A percentile compares a stretch with the other conserved stretches of the same genome.
Conservation (phyloP, 1,284 basidiomycete species). For the Trametes pubescens region DNA sequence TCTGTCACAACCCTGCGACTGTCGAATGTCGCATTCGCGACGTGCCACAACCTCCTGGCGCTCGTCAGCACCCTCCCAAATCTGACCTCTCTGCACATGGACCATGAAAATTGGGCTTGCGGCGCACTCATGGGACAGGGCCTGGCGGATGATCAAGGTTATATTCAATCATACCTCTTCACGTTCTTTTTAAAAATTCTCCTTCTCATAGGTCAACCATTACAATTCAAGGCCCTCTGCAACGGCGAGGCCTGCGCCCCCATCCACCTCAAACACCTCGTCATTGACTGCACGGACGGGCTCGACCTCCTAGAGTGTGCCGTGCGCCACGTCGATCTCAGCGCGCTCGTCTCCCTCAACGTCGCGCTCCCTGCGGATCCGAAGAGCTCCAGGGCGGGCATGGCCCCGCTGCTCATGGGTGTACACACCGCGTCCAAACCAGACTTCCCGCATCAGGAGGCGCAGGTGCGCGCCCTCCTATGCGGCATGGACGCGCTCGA, state of each 20-base stretch:
- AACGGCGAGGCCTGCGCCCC: neutral
- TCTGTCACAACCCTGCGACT: constrained; percentile 8
- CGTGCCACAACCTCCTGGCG: constrained; percentile 1
- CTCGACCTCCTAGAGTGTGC: constrained; percentile 10
- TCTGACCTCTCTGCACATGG: neutral
- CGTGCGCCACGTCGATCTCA: neutral
- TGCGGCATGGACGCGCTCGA: neutral
- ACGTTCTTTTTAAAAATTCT: no score
- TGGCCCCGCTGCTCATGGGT: constrained; percentile 1
- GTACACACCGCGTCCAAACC: neutral
- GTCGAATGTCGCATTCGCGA: constrained; percentile 10
- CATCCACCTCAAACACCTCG: neutral
- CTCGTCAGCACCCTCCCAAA: constrained; percentile 2
- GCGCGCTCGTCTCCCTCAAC: constrained; percentile 7
- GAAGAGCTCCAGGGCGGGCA: neutral
- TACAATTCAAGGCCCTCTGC: neutral
- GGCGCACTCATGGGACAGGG: neutral
- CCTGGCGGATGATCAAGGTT: neutral
- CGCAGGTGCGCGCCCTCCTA: neutral
- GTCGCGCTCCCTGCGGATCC: constrained; percentile 1
- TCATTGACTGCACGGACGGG: constrained; percentile 11
- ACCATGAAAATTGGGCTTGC: constrained; percentile 5
- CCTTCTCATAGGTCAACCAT: neutral
- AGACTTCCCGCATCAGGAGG: neutral
- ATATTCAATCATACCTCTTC: neutral